Conservation (phyloP, 2,329 filamentous ascomycete species). For the Arthroderma uncinatum region DNA sequence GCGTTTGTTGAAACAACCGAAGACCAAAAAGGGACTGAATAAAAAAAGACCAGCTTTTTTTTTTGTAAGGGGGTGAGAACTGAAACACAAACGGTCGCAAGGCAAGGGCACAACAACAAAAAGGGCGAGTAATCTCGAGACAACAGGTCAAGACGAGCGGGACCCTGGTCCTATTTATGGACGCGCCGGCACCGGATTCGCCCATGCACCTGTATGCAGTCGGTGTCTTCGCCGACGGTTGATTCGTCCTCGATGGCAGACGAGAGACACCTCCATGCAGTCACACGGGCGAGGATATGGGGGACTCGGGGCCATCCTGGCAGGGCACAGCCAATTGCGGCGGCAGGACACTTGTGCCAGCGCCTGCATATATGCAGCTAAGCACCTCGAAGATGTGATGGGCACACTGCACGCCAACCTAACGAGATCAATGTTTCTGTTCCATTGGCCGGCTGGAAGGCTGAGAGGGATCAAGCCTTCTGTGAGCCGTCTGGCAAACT, state of each 20-base stretch:
- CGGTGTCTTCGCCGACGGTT: background rate
- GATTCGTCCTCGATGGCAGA: background rate
- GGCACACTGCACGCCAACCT: background rate
- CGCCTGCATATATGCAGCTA: slow-evolving; percentile 3
- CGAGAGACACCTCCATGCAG: background rate
- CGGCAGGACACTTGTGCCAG: background rate
- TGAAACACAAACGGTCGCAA: slow-evolving; percentile 4
- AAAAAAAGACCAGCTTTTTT: slow-evolving; percentile 7
- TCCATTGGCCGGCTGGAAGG: background rate
- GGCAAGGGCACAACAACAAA: background rate
- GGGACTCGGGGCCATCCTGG: background rate
- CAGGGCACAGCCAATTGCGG: background rate
- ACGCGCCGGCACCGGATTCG: background rate
- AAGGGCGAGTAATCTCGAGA: slow-evolving; percentile 1
- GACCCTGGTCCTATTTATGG: slow-evolving; percentile 5
- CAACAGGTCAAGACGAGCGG: background rate
- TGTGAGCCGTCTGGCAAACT: background rate
- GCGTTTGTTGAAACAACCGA: slow-evolving; percentile 5
- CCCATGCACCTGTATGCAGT: background rate
- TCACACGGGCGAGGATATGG: background rate
- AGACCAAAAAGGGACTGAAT: background rate
- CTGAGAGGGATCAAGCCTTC: background rate
- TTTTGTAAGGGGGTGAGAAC: background rate
- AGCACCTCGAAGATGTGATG: background rate
- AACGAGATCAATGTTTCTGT: background rate